These are phyloP conservation scores for Astragalus glycyphyllos DNA, from an alignment of 306 rosid species.

Conservation along the genomic window DNA sequence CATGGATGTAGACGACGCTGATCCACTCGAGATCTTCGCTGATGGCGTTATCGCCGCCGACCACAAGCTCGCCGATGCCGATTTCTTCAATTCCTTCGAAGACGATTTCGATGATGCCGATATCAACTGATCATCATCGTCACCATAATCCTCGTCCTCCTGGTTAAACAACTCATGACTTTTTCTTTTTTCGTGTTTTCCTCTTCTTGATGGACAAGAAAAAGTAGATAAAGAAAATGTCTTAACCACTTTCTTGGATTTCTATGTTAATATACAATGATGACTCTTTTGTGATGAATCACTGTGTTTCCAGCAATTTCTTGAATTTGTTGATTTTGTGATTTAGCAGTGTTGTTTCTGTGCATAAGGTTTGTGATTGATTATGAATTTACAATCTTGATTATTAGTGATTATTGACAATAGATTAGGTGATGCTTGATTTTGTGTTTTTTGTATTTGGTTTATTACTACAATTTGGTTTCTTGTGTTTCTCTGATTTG, in stretches of 20 bases:
- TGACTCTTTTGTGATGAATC: conserved; percentile 11
- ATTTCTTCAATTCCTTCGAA: conserved; percentile 75
- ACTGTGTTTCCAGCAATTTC: neutral
- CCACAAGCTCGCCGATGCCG: conserved; percentile 78
- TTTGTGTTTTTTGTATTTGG: no score
- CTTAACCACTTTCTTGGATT: conserved; percentile 21
- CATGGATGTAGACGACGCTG: conserved; percentile 91
- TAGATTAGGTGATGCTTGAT: no score
- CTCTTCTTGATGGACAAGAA: neutral
- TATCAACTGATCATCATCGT: conserved; percentile 52
- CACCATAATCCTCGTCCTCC: no score
- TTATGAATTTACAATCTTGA: no score
- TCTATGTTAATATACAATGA: conserved; percentile 14
- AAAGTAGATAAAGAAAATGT: no score
- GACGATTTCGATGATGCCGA: conserved; percentile 89
- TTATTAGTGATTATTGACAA: no score
- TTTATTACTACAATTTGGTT: no score
- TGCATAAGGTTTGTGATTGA: no score
- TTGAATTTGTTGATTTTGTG: neutral
- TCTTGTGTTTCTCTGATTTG: no score
- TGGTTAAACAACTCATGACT: neutral
- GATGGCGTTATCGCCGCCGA: conserved; percentile 71
- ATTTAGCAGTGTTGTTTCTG: no score
- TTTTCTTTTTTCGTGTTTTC: neutral
- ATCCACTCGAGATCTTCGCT: conserved; percentile 64